phyloP scores from a whole-genome alignment of 768 basidiomycete species.

The Auriscalpium orientale region DNA sequence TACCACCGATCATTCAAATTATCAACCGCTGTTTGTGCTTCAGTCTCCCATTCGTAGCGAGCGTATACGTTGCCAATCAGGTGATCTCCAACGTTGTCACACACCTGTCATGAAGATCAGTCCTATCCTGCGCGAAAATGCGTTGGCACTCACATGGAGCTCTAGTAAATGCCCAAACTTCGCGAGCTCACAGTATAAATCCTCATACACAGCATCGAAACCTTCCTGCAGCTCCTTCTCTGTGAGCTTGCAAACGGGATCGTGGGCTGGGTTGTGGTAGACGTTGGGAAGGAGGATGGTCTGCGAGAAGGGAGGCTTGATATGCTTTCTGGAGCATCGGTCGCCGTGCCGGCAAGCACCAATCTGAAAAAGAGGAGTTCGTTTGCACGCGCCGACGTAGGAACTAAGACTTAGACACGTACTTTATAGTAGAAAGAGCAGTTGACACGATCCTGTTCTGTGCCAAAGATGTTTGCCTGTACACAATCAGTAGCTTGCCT shows the following conservation, averaged over 20 bases:
- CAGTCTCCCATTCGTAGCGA: conserved; percentile 97
- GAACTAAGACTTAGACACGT: conserved; percentile 17
- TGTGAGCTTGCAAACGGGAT: conserved; percentile 80
- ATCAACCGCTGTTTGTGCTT: conserved; percentile 89
- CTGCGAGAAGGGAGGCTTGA: conserved; percentile 94
- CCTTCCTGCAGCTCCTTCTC: conserved; percentile 88
- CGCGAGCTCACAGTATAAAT: conserved; percentile 87
- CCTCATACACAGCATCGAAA: conserved; percentile 91
- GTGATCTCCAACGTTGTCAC: conserved; percentile 99
- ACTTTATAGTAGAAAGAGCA: conserved; percentile 99
- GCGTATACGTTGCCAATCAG: conserved; percentile 97
- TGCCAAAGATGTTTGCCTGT: conserved; percentile 93
- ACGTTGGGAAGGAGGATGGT: conserved; percentile 96
- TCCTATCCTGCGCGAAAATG: not conserved
- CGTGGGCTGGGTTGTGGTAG: conserved; percentile 96
- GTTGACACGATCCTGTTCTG: conserved; percentile 93
- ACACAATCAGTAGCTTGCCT: not conserved
- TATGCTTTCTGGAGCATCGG: conserved; percentile 96
- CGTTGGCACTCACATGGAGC: conserved; percentile 63
- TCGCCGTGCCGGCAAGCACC: conserved; percentile 98
- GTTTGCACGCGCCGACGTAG: conserved; percentile 2
- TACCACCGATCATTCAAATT: conserved; percentile 96
- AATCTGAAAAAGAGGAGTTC: conserved; percentile 48
- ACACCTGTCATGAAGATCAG: conserved; percentile 46
- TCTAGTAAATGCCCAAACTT: conserved; percentile 96